phyloP scores from a whole-genome alignment of 495 filamentous ascomycete genomes.

The Podospora pseudopauciseta region DNA sequence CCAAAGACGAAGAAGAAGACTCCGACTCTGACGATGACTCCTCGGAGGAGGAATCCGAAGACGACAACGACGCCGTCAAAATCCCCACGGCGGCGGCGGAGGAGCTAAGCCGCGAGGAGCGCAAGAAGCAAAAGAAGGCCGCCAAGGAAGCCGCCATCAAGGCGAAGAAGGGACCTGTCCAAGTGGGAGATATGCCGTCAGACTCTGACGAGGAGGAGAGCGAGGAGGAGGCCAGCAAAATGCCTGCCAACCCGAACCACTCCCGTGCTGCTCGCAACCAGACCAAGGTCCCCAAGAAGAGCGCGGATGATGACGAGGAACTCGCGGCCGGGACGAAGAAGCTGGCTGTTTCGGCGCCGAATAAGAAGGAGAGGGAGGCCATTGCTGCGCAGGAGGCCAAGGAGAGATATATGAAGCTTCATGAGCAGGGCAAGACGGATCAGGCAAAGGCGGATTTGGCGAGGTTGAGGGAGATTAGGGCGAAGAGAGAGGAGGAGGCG shows the following conservation, averaged over 20 bases:
- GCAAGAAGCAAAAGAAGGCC: conserved; percentile 82
- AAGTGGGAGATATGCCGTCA: conserved; percentile 79
- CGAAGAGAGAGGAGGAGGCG: conserved; percentile 82
- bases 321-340: conserved; percentile 37
- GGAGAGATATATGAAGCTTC: conserved; percentile 88
- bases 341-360: conserved; percentile 41
- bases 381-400: conserved; percentile 82
- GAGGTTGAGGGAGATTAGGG: conserved; percentile 70
- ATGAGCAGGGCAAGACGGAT: conserved; percentile 94
- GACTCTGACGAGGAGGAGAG: conserved; percentile 61
- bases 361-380: conserved; percentile 82
- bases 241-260: conserved; percentile 89
- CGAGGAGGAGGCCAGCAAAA: conserved; percentile 50
- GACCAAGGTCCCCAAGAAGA: conserved; percentile 30
- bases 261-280: conserved; percentile 62
- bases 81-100: conserved; percentile 43
- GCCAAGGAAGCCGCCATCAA: conserved; percentile 83
- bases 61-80: conserved; percentile 28
- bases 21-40: conserved; percentile 47
- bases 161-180: conserved; percentile 57
- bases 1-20: conserved; percentile 46
- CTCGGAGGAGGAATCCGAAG: conserved; percentile 36
- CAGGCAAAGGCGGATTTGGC: conserved; percentile 92
- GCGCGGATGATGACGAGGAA: conserved; percentile 48
- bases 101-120: conserved; percentile 75